phyloP scores from a whole-genome alignment of 768 basidiomycete genomes.

The Russula emetica region DNA sequence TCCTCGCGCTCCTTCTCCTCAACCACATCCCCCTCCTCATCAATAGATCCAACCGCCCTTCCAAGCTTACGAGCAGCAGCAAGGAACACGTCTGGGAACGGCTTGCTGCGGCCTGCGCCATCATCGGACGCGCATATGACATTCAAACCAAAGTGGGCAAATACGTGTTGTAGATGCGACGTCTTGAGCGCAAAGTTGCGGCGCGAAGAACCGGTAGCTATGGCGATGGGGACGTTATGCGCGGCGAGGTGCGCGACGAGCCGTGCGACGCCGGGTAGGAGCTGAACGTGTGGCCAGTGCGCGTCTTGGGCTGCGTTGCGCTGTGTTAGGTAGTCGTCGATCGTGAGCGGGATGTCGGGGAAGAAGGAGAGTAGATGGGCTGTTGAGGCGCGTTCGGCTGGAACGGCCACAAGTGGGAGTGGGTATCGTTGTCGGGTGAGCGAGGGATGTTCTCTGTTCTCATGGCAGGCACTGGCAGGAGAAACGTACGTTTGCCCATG shows the following conservation, averaged over 20 bases:
- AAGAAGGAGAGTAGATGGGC: slow-evolving; percentile 72
- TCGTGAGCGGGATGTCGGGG: slow-evolving; percentile 61
- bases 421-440: not conserved
- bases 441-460: not conserved
- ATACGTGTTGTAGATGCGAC: slow-evolving; percentile 52
- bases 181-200: slow-evolving; percentile 68
- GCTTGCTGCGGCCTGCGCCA: slow-evolving; percentile 57
- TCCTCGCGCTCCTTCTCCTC: slow-evolving; percentile 41
- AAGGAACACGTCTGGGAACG: slow-evolving; percentile 77
- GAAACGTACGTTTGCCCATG: slow-evolving; percentile 72
- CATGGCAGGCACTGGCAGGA: not conserved
- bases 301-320: slow-evolving; percentile 56
- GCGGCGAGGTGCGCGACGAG: slow-evolving; percentile 67
- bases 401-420: not conserved
- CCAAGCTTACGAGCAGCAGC: slow-evolving; percentile 60
- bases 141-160: slow-evolving; percentile 56
- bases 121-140: slow-evolving; percentile 76
- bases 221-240: slow-evolving; percentile 68
- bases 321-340: slow-evolving; percentile 55
- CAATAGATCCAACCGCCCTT: slow-evolving; percentile 50
- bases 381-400: slow-evolving; percentile 63
- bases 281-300: slow-evolving; percentile 63
- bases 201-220: slow-evolving; percentile 72
- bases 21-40: slow-evolving; percentile 36
- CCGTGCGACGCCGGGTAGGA: slow-evolving; percentile 68